Conservation (phyloP, 2,329 filamentous ascomycete species). For the Lomentospora prolificans region DNA sequence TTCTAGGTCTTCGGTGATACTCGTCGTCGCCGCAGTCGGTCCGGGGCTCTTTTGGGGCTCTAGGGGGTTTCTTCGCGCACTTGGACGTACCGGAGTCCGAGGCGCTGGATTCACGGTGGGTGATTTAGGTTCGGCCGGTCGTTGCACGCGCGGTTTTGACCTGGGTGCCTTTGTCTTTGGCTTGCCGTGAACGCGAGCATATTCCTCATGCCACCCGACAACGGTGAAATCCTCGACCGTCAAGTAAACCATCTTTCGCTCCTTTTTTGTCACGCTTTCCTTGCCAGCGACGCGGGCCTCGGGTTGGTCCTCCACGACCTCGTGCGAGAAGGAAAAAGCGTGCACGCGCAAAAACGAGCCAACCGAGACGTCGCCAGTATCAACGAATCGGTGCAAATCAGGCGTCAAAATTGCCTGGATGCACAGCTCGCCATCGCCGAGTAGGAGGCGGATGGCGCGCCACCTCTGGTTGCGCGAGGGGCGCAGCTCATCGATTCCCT, state of each 20-base stretch:
- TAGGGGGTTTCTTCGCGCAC: constrained; percentile 8
- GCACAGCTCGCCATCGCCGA: constrained; percentile 43
- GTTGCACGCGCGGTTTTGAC: background rate
- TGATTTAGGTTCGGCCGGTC: background rate
- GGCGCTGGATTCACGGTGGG: background rate
- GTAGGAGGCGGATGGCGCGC: constrained; percentile 35
- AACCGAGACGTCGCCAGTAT: constrained; percentile 31
- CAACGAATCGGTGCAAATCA: constrained; percentile 37
- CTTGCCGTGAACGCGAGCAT: constrained; percentile 11
- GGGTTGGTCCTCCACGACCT: constrained; percentile 9
- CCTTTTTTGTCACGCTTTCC: constrained; percentile 3
- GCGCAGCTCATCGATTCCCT: constrained; percentile 28
- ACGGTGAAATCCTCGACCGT: constrained; percentile 33
- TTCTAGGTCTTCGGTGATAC: background rate
- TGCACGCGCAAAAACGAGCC: constrained; percentile 41
- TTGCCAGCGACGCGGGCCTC: background rate
- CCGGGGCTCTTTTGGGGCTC: constrained; percentile 14
- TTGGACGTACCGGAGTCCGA: background rate
- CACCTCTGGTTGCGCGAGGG: constrained; percentile 26
- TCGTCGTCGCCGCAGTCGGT: background rate
- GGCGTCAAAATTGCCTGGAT: constrained; percentile 41
- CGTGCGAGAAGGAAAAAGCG: constrained; percentile 18
- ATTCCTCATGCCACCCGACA: constrained; percentile 38
- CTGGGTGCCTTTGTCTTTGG: background rate
- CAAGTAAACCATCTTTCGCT: constrained; percentile 30